Evolutionary conservation across 31 red algal genomes (phyloP).

Genomic region (Endocladia muricata): DNA sequence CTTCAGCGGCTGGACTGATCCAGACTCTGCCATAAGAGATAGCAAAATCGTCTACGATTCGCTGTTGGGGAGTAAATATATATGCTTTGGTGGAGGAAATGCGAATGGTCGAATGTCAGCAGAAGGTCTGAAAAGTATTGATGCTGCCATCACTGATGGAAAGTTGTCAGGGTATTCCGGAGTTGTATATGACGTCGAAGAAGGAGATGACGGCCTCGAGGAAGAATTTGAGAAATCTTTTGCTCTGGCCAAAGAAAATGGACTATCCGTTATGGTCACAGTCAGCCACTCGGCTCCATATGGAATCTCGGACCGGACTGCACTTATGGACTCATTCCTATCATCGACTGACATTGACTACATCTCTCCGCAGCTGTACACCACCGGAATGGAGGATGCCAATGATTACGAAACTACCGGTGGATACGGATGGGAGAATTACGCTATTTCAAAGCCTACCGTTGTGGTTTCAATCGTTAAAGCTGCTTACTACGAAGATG

Average conservation of each 20-base stretch:
- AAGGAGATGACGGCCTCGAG: conserved; percentile 10
- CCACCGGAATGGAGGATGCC: background rate
- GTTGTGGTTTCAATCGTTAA: background rate
- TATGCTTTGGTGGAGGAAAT: conserved; percentile 36
- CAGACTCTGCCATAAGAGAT: background rate
- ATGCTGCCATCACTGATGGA: conserved; percentile 6
- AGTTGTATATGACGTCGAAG: conserved; percentile 39
- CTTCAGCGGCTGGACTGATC: conserved; percentile 24
- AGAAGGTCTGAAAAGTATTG: background rate
- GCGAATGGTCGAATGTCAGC: conserved; percentile 5
- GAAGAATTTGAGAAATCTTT: background rate
- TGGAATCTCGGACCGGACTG: background rate
- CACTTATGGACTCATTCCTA: conserved; percentile 11
- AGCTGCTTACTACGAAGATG: background rate
- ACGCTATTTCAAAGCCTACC: background rate
- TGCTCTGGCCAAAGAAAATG: background rate
- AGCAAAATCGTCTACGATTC: background rate
- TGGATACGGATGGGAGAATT: background rate
- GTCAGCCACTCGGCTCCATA: conserved; percentile 31
- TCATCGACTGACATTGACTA: background rate
- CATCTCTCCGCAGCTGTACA: conserved; percentile 25
- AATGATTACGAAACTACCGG: background rate
- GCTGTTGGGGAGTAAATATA: conserved; percentile 5
- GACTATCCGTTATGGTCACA: conserved; percentile 5
- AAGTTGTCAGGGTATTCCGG: background rate